Evolutionary conservation across 108 stramenopile species (phyloP).

Genomic region (Aurantiochytrium sp.): DNA sequence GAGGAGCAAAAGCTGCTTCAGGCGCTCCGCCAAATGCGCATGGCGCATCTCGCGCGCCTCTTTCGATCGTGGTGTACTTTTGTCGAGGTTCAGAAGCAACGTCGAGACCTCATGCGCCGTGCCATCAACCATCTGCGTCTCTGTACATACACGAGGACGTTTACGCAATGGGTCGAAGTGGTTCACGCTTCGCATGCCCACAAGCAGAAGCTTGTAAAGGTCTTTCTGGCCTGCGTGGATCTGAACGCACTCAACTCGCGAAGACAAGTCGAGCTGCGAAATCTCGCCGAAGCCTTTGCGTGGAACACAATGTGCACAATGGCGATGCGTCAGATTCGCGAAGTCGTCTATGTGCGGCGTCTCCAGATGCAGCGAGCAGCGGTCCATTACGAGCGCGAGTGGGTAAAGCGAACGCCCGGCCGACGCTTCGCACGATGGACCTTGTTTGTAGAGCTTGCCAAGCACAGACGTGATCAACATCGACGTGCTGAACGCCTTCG

Average conservation of each 20-base stretch:
- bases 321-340: not conserved
- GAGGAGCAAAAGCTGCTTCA: not conserved
- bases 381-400: not conserved
- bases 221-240: not conserved
- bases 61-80: not conserved
- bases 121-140: not conserved
- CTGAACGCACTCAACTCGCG: not conserved
- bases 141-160: not conserved
- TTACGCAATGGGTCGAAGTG: not conserved
- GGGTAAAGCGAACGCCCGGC: not conserved
- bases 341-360: not conserved
- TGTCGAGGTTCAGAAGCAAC: not conserved
- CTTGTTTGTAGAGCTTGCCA: not conserved
- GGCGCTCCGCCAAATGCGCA: not conserved
- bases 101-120: not conserved
- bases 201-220: not conserved
- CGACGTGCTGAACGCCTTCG: not conserved
- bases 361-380: not conserved
- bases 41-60: not conserved
- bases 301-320: not conserved
- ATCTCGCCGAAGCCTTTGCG: not conserved
- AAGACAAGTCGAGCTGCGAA: not conserved
- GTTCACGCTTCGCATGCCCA: not conserved
- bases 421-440: not conserved
- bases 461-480: not conserved